A percentile compares a stretch with the other conserved stretches of the same genome.
Conservation (phyloP, 805 yeast species). For the Phaffomyces opuntiae region DNA sequence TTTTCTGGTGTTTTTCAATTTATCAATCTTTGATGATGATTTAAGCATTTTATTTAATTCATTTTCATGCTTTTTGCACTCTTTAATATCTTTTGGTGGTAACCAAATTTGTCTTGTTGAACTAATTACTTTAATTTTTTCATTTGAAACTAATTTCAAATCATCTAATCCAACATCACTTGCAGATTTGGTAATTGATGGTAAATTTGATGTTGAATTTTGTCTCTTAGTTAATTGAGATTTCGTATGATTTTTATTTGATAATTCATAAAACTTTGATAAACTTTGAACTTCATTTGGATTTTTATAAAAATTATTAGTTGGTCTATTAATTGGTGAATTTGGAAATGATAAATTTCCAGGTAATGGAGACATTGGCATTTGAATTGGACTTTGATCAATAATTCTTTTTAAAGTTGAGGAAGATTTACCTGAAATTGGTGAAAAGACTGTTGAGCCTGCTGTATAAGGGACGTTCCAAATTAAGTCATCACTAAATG, state of each 20-base stretch:
- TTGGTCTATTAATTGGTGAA: conserved; percentile 3
- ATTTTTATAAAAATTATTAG: conserved; percentile 8
- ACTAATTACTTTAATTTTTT: conserved; percentile 27
- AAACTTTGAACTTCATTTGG: conserved; percentile 20
- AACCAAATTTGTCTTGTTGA: conserved; percentile 60
- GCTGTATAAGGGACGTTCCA: conserved; percentile 49
- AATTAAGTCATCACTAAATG: conserved; percentile 33
- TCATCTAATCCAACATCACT: conserved; percentile 47
- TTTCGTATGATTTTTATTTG: conserved; percentile 13
- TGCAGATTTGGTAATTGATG: conserved; percentile 30
- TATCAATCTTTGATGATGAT: conserved; percentile 15
- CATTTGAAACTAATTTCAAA: conserved; percentile 43
- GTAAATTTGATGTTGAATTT: conserved; percentile 22
- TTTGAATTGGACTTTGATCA: conserved; percentile 17
- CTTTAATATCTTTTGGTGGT: conserved; percentile 57
- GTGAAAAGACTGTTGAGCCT: conserved; percentile 16
- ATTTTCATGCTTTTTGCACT: conserved; percentile 46
- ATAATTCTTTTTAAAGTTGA: conserved; percentile 15
- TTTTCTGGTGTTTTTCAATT: conserved; percentile 8
- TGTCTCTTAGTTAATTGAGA: conserved; percentile 15
- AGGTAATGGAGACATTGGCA: conserved; percentile 46
- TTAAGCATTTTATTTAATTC: conserved; percentile 41
- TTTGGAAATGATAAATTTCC: conserved; percentile 21
- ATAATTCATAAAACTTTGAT: conserved; percentile 18
- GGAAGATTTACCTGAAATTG: conserved; percentile 20